Evolutionary conservation across 352 stramenopile species (phyloP).

Genomic region (Phytophthora litchii): DNA sequence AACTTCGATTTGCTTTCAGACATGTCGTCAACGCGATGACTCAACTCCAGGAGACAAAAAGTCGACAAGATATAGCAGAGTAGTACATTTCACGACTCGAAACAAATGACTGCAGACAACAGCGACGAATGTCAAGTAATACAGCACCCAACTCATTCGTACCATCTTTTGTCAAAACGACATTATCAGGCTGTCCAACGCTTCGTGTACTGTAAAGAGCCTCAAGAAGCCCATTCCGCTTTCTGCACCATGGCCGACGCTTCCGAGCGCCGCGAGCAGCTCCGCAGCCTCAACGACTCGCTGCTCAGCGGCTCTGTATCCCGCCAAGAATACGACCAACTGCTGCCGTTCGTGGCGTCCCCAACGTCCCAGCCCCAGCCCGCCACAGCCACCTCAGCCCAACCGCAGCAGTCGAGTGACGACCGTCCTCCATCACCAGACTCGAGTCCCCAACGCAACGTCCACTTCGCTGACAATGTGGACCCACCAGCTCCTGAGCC

Average conservation of each 20-base stretch:
- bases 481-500: conserved; percentile 16
- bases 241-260: conserved; percentile 21
- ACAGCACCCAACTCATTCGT: no score
- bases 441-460: conserved; percentile 12
- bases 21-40: no score
- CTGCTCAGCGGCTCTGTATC: conserved; percentile 37
- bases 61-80: no score
- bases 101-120: no score
- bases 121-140: no score
- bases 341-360: conserved; percentile 43
- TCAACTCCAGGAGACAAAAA: no score
- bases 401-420: conserved; percentile 15
- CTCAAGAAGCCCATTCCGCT: conserved; percentile 11
- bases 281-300: conserved; percentile 43
- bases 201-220: neutral
- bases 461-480: conserved; percentile 28
- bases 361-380: conserved; percentile 13
- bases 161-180: no score
- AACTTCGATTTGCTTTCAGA: no score
- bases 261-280: conserved; percentile 34
- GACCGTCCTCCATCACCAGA: conserved; percentile 8
- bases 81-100: no score
- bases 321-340: conserved; percentile 46
- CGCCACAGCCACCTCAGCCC: conserved; percentile 10
- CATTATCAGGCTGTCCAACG: conserved; percentile 32